These are phyloP conservation scores for Filobasidium wieringae DNA, from an alignment of 768 basidiomycete genomes.

Conservation along the genomic window DNA sequence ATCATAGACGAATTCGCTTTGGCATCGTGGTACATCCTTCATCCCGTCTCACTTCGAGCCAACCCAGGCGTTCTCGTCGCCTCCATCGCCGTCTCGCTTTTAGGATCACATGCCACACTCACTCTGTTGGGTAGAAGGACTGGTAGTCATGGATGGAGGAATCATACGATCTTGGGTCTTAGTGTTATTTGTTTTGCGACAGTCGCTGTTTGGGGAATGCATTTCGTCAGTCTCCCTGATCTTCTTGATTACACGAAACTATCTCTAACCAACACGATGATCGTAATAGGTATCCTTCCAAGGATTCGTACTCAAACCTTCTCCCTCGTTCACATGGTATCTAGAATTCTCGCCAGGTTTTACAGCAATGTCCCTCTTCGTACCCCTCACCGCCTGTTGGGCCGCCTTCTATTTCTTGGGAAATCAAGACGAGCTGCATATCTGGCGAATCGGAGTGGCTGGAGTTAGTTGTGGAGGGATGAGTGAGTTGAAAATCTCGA, in stretches of 20 bases:
- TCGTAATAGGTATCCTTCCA: background rate
- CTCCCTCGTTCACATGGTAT: constrained; percentile 7
- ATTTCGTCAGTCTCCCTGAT: constrained; percentile 25
- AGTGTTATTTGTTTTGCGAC: constrained; percentile 34
- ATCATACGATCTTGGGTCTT: constrained; percentile 27
- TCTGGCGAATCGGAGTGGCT: constrained; percentile 28
- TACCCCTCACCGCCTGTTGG: constrained; percentile 32
- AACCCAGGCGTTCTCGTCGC: constrained; percentile 35
- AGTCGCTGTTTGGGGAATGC: constrained; percentile 38
- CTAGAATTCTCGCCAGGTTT: constrained; percentile 34
- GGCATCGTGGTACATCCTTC: constrained; percentile 25
- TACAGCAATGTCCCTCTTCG: constrained; percentile 38
- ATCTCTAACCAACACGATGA: background rate
- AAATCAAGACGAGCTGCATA: constrained; percentile 25
- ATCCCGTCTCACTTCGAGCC: constrained; percentile 29
- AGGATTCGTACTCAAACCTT: constrained; percentile 9
- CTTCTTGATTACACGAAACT: background rate
- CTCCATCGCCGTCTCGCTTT: constrained; percentile 39
- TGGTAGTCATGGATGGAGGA: constrained; percentile 25
- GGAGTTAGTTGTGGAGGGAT: constrained; percentile 36
- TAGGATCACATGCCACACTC: constrained; percentile 39
- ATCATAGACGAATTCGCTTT: constrained; percentile 27
- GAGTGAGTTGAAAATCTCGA: constrained; percentile 23
- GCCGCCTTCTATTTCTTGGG: constrained; percentile 37
- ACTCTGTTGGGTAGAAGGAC: constrained; percentile 36